phyloP scores from a whole-genome alignment of 306 rosid genomes.

The Quercus aquifolioides region DNA sequence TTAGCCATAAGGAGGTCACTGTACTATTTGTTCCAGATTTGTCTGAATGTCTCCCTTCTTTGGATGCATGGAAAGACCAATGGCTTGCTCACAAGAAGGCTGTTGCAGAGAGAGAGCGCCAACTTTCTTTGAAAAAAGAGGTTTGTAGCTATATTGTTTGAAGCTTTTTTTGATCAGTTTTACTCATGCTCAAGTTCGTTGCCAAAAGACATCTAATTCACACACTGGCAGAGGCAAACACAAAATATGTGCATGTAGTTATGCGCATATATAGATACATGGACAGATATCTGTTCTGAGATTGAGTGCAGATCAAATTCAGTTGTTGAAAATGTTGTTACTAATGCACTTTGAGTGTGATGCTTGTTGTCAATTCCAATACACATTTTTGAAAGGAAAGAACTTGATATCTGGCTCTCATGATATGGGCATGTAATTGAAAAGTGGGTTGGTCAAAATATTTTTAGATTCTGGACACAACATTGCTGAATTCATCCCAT shows the following conservation, averaged over 20 bases:
- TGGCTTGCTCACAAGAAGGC: slow-evolving; percentile 90
- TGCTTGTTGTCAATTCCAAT: neutral
- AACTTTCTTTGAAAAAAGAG: slow-evolving; percentile 60
- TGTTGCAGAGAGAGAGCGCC: slow-evolving; percentile 75
- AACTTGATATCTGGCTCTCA: neutral
- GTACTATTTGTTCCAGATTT: slow-evolving; percentile 86
- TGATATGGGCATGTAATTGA: neutral
- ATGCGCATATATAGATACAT: neutral
- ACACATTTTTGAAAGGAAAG: neutral
- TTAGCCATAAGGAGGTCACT: slow-evolving; percentile 91
- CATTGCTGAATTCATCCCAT: neutral
- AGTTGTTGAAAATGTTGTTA: neutral
- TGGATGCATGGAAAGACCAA: slow-evolving; percentile 75
- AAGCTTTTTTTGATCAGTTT: neutral
- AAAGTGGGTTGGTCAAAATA: neutral
- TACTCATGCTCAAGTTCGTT: neutral
- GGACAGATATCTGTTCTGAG: neutral
- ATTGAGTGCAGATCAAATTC: neutral
- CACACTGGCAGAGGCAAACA: neutral
- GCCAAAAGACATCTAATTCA: neutral
- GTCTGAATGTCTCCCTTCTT: slow-evolving; percentile 85
- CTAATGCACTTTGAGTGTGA: neutral
- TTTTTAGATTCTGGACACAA: neutral
- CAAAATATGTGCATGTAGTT: neutral
- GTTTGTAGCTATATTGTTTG: slow-evolving; percentile 34